Conservation (phyloP, 495 filamentous ascomycete genomes). For the Talaromyces trachyspermus region DNA sequence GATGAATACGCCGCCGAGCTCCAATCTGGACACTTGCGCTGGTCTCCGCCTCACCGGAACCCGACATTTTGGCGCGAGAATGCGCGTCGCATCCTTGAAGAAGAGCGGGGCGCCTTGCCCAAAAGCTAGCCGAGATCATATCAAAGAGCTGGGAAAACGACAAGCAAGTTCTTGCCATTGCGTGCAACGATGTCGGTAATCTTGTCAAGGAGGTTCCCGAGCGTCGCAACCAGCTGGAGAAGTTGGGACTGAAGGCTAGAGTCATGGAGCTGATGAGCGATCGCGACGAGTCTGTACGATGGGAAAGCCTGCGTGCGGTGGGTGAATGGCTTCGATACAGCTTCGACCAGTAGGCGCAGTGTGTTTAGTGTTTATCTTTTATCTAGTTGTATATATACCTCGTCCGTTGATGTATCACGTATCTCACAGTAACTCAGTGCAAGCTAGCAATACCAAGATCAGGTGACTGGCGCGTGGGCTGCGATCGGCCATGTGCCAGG, state of each 20-base stretch:
- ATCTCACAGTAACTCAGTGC: no score
- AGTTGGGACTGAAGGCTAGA: constrained; percentile 77
- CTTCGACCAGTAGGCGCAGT: constrained; percentile 47
- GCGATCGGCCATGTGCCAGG: no score
- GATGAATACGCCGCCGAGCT: constrained; percentile 92
- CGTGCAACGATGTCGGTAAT: constrained; percentile 85
- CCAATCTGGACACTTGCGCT: constrained; percentile 80
- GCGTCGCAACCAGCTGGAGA: constrained; percentile 74
- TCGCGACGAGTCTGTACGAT: constrained; percentile 80
- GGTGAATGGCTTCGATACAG: constrained; percentile 92
- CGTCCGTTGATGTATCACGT: no score
- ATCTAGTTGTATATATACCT: constrained; percentile 10
- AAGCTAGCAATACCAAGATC: no score
- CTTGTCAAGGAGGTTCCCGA: constrained; percentile 89
- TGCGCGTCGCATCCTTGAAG: constrained; percentile 83
- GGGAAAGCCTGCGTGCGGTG: constrained; percentile 90
- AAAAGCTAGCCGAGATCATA: constrained; percentile 85
- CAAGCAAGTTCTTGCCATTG: constrained; percentile 93
- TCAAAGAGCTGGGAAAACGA: constrained; percentile 80
- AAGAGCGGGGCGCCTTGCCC: constrained; percentile 68
- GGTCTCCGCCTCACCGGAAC: constrained; percentile 92
- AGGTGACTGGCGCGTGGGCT: no score
- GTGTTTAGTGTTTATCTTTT: background rate
- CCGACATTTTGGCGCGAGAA: constrained; percentile 91
- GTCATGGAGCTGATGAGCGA: constrained; percentile 97